Percentiles rank a stretch among this genome's conserved stretches.
Conservation (phyloP, 169 alveolate genomes). For the Cryptosporidium viatorum region DNA sequence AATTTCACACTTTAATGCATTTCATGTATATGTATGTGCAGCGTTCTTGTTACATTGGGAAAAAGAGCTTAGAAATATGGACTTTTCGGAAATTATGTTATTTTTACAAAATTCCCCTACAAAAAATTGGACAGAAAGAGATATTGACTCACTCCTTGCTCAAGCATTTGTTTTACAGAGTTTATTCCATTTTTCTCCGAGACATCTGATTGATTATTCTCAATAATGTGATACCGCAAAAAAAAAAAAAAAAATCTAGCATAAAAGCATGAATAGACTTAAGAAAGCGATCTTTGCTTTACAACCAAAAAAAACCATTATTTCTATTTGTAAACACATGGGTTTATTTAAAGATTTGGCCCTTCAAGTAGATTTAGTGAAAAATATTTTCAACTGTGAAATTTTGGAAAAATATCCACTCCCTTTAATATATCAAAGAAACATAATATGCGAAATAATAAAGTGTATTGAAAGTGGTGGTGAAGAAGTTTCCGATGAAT, state of each 20-base stretch:
- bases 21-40: conserved; percentile 91
- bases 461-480: conserved; percentile 8
- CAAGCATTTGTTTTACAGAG: conserved; percentile 85
- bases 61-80: conserved; percentile 86
- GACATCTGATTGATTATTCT: conserved; percentile 76
- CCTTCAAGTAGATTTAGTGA: conserved; percentile 18
- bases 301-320: conserved; percentile 6
- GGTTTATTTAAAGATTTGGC: background rate
- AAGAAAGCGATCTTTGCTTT: conserved; percentile 2
- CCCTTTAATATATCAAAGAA: conserved; percentile 5
- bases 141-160: conserved; percentile 90
- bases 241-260: background rate
- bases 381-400: conserved; percentile 5
- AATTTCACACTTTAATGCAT: conserved; percentile 76
- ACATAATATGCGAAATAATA: background rate
- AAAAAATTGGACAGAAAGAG: conserved; percentile 87
- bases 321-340: conserved; percentile 13
- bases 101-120: conserved; percentile 91
- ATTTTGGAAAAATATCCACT: conserved; percentile 36
- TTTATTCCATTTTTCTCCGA: conserved; percentile 82
- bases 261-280: background rate
- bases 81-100: conserved; percentile 86
- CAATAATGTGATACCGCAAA: background rate
- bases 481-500: conserved; percentile 17
- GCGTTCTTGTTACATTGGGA: conserved; percentile 90